Conservation (phyloP, 495 filamentous ascomycete genomes). For the Annulohypoxylon stygium region DNA sequence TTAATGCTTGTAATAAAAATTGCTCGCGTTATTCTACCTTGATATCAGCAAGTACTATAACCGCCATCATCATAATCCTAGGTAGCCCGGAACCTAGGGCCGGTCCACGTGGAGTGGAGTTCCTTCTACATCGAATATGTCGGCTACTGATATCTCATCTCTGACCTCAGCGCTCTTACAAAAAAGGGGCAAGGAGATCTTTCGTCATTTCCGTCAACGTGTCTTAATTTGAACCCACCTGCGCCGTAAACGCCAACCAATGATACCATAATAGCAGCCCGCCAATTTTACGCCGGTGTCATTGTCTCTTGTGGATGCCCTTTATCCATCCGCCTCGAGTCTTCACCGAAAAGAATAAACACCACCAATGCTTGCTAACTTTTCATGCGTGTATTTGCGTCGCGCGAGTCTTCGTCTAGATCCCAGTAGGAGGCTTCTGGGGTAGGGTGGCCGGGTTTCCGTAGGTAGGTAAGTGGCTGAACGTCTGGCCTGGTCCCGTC, state of each 20-base stretch:
- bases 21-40: constrained; percentile 42
- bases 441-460: constrained; percentile 68
- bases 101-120: constrained; percentile 15
- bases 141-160: neutral
- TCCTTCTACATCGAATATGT: constrained; percentile 7
- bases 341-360: constrained; percentile 49
- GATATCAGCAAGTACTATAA: constrained; percentile 48
- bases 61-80: constrained; percentile 16
- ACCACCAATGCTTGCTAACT: constrained; percentile 52
- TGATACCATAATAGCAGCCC: constrained; percentile 48
- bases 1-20: constrained; percentile 31
- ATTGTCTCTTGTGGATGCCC: constrained; percentile 44
- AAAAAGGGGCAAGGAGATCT: neutral
- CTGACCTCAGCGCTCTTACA: constrained; percentile 1
- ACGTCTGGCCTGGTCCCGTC: constrained; percentile 53
- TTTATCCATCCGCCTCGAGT: constrained; percentile 50
- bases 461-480: constrained; percentile 66
- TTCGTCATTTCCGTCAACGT: constrained; percentile 23
- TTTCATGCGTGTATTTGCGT: constrained; percentile 45
- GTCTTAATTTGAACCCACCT: constrained; percentile 23
- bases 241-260: constrained; percentile 51
- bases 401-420: constrained; percentile 46
- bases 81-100: constrained; percentile 5
- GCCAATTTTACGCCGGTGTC: constrained; percentile 51
- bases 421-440: constrained; percentile 65